Conservation (phyloP, 2,329 filamentous ascomycete genomes). For the Byssochlamys sp. region DNA sequence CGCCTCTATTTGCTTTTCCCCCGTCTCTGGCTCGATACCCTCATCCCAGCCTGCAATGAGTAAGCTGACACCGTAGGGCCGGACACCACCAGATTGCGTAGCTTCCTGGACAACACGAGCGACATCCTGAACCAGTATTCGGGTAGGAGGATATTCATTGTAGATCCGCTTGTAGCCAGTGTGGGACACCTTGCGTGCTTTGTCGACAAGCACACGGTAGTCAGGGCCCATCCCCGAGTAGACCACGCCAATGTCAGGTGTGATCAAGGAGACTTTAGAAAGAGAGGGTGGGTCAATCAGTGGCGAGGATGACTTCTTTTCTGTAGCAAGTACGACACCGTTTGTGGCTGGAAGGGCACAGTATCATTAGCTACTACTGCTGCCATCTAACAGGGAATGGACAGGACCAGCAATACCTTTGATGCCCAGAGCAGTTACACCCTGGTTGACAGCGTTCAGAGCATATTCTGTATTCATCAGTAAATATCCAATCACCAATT, state of each 20-base stretch:
- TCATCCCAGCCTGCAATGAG: conserved; percentile 97
- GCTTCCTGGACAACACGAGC: conserved; percentile 97
- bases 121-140: conserved; percentile 97
- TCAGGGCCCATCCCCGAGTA: conserved; percentile 99
- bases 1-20: conserved; percentile 46
- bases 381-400: not conserved
- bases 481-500: conserved; percentile 1
- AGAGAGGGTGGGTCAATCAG: conserved; percentile 91
- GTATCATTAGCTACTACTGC: conserved; percentile 8
- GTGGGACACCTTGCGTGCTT: conserved; percentile 94
- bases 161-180: conserved; percentile 99
- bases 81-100: conserved; percentile 92
- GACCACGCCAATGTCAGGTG: conserved; percentile 98
- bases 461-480: conserved; percentile 69
- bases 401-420: conserved; percentile 57
- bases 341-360: conserved; percentile 63
- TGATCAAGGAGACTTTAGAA: conserved; percentile 95
- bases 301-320: conserved; percentile 98
- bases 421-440: conserved; percentile 94
- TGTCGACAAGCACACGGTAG: conserved; percentile 94
- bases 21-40: conserved; percentile 76
- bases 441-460: conserved; percentile 96
- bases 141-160: conserved; percentile 98
- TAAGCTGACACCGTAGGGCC: conserved; percentile 91
- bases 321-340: conserved; percentile 94